Conservation (phyloP, 2,329 filamentous ascomycete genomes). For the Massarina eburnea region DNA sequence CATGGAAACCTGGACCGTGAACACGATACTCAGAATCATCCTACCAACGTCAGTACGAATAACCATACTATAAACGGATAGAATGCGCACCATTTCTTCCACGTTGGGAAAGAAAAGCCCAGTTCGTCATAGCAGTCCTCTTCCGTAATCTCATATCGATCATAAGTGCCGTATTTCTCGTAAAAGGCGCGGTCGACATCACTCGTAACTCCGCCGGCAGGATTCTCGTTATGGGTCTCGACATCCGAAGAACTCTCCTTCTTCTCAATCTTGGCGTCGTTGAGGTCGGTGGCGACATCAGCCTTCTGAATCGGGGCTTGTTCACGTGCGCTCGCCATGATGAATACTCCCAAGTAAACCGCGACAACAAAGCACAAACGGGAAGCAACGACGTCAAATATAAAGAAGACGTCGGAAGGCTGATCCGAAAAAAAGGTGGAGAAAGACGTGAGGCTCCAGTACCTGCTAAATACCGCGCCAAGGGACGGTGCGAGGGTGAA, state of each 20-base stretch:
- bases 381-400: no score
- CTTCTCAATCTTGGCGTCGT: conserved; percentile 22
- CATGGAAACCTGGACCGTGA: conserved; percentile 53
- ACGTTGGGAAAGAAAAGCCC: conserved; percentile 51
- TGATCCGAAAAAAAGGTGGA: no score
- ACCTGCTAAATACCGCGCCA: no score
- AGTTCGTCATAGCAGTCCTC: conserved; percentile 53
- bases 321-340: conserved; percentile 10
- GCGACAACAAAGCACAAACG: no score
- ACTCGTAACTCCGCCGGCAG: conserved; percentile 8
- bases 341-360: not conserved
- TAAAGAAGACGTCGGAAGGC: no score
- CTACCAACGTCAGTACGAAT: conserved; percentile 40
- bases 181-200: conserved; percentile 32
- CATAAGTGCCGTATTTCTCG: conserved; percentile 42
- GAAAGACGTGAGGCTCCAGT: no score
- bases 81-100: conserved; percentile 57
- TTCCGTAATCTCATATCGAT: conserved; percentile 53
- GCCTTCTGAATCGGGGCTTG: conserved; percentile 16
- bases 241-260: conserved; percentile 24
- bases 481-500: no score
- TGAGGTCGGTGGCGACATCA: conserved; percentile 16
- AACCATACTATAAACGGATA: conserved; percentile 55
- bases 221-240: conserved; percentile 21
- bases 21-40: conserved; percentile 6